Evolutionary conservation across 352 stramenopile genomes (phyloP).

Genomic region (Phytophthora ohioensis): DNA sequence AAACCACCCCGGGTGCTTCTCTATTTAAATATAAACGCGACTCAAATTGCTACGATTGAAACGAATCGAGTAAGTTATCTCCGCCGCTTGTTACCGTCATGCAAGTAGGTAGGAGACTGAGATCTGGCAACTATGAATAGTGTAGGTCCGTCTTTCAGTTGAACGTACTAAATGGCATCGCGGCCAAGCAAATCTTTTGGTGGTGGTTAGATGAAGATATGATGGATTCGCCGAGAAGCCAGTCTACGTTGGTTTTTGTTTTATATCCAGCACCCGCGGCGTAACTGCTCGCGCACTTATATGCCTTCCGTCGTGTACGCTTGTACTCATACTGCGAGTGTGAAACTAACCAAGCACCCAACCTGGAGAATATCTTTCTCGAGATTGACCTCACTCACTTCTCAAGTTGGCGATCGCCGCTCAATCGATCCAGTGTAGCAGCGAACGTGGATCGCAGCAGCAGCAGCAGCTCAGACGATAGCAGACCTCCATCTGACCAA

Average conservation of each 20-base stretch:
- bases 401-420: slow-evolving; percentile 42
- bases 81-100: too few species aligned
- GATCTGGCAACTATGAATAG: too few species aligned
- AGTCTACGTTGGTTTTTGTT: not conserved
- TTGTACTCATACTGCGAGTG: slow-evolving; percentile 15
- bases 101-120: too few species aligned
- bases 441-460: slow-evolving; percentile 14
- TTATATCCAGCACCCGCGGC: slow-evolving; percentile 18
- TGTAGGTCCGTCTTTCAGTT: too few species aligned
- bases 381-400: slow-evolving; percentile 43
- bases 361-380: slow-evolving; percentile 49
- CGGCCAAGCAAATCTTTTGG: too few species aligned
- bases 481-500: slow-evolving; percentile 6
- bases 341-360: slow-evolving; percentile 39
- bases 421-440: slow-evolving; percentile 7
- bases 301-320: not conserved
- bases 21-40: too few species aligned
- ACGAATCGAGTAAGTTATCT: too few species aligned
- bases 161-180: too few species aligned
- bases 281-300: slow-evolving; percentile 36
- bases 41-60: too few species aligned
- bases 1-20: too few species aligned
- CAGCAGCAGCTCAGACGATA: slow-evolving; percentile 12
- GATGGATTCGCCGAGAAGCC: too few species aligned
- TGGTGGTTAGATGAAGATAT: too few species aligned